These are phyloP conservation scores for Oxytropis ochrocephala DNA, from an alignment of 306 rosid species.

Conservation along the genomic window DNA sequence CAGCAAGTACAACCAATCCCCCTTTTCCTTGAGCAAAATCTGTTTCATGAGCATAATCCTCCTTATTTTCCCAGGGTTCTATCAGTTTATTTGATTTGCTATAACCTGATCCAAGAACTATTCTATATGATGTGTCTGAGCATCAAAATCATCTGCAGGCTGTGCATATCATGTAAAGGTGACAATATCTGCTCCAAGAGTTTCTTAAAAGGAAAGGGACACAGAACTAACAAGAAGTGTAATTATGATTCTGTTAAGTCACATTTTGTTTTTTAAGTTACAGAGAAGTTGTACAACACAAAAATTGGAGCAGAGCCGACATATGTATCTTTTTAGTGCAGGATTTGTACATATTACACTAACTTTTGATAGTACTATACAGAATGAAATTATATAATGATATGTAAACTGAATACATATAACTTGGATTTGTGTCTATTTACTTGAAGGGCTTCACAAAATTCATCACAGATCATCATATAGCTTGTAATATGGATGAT, in stretches of 20 bases:
- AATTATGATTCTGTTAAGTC: slow-evolving; percentile 1
- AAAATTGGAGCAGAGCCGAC: slow-evolving; percentile 5
- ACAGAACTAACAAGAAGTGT: slow-evolving; percentile 30
- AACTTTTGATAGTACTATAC: neutral
- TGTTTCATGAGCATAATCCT: too few species aligned
- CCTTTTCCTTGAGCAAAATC: too few species aligned
- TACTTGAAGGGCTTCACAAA: too few species aligned
- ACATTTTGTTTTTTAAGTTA: neutral
- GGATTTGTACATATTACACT: neutral
- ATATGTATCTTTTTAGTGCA: slow-evolving; percentile 12
- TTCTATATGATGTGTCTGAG: too few species aligned
- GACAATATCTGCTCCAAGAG: slow-evolving; percentile 34
- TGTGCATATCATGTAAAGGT: slow-evolving; percentile 68
- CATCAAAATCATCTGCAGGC: slow-evolving; percentile 44
- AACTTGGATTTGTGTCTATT: neutral
- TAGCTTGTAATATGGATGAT: too few species aligned
- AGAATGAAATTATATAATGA: neutral
- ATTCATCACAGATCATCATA: too few species aligned
- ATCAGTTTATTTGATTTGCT: too few species aligned
- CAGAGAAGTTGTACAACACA: slow-evolving; percentile 48
- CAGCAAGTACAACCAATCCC: too few species aligned
- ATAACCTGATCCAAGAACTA: too few species aligned
- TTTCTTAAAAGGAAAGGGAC: slow-evolving; percentile 23
- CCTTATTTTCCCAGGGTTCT: too few species aligned
- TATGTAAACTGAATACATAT: neutral